Evolutionary conservation across 2,329 filamentous ascomycete species (phyloP).

Genomic region (Colletotrichum sp.): DNA sequence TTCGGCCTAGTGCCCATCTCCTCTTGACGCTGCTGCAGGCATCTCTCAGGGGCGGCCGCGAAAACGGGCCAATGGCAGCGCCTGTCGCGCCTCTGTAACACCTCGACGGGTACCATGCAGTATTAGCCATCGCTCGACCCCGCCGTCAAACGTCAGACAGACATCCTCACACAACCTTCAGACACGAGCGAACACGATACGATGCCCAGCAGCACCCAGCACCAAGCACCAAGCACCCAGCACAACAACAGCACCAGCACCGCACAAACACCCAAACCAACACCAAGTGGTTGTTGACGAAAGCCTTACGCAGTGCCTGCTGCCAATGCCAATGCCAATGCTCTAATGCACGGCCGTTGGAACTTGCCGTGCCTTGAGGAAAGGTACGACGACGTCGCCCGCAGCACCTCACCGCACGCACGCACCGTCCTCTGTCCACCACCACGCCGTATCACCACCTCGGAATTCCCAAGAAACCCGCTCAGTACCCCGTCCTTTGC

Average conservation of each 20-base stretch:
- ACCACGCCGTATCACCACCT: background rate
- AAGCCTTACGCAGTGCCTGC: background rate
- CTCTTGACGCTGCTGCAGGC: background rate
- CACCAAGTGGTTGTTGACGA: background rate
- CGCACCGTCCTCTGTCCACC: background rate
- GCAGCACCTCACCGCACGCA: background rate
- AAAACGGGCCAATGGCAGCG: slow-evolving; percentile 31
- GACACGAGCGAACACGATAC: slow-evolving; percentile 8
- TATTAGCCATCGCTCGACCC: slow-evolving; percentile 36
- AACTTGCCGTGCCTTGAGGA: background rate
- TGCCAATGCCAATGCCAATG: background rate
- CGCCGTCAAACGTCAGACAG: slow-evolving; percentile 43
- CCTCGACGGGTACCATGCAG: slow-evolving; percentile 28
- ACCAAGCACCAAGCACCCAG: background rate
- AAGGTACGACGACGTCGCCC: background rate
- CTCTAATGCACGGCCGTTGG: background rate
- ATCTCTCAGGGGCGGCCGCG: slow-evolving; percentile 8
- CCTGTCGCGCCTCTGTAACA: slow-evolving; percentile 44
- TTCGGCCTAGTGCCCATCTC: background rate
- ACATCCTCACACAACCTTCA: slow-evolving; percentile 21
- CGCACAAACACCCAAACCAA: background rate
- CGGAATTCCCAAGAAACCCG: background rate
- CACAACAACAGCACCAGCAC: background rate
- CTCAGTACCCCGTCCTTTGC: background rate
- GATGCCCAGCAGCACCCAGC: background rate